A percentile compares a stretch with the other conserved stretches of the same genome.
These are phyloP conservation scores for Rhizoctonia solani DNA, from an alignment of 1,284 basidiomycete species.

Conservation along the genomic window DNA sequence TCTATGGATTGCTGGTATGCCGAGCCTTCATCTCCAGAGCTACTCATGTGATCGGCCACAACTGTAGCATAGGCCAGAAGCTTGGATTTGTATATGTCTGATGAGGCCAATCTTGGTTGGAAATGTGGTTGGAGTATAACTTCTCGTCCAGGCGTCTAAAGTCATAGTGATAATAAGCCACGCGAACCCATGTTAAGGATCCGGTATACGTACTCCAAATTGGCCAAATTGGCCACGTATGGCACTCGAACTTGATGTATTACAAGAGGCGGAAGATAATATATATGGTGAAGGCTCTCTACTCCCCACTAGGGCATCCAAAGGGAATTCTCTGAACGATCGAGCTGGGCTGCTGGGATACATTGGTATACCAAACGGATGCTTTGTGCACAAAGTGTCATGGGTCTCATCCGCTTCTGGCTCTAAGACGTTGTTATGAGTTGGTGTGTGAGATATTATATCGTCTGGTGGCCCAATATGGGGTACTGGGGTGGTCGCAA, in stretches of 20 bases:
- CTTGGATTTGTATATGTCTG: constrained; percentile 26
- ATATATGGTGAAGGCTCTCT: neutral
- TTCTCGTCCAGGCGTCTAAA: neutral
- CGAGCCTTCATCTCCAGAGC: constrained; percentile 13
- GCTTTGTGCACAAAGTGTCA: neutral
- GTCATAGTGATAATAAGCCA: neutral
- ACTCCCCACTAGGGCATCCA: neutral
- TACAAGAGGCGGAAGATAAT: no score
- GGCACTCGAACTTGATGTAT: no score
- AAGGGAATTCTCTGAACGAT: neutral
- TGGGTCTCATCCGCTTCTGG: neutral
- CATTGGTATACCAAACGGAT: constrained; percentile 6
- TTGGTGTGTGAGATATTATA: constrained; percentile 1
- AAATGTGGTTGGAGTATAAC: neutral
- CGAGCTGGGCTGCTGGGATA: constrained; percentile 2
- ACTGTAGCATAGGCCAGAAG: constrained; percentile 27
- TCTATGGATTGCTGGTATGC: neutral
- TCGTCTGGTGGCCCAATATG: constrained; percentile 8
- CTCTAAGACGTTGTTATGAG: neutral
- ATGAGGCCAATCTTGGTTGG: neutral
- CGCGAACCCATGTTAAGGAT: no score
- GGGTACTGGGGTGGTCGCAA: neutral
- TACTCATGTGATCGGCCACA: constrained; percentile 13
- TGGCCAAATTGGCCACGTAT: no score
- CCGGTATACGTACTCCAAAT: no score